These are phyloP conservation scores for Auricularia cornea DNA, from an alignment of 768 basidiomycete genomes.

Conservation along the genomic window DNA sequence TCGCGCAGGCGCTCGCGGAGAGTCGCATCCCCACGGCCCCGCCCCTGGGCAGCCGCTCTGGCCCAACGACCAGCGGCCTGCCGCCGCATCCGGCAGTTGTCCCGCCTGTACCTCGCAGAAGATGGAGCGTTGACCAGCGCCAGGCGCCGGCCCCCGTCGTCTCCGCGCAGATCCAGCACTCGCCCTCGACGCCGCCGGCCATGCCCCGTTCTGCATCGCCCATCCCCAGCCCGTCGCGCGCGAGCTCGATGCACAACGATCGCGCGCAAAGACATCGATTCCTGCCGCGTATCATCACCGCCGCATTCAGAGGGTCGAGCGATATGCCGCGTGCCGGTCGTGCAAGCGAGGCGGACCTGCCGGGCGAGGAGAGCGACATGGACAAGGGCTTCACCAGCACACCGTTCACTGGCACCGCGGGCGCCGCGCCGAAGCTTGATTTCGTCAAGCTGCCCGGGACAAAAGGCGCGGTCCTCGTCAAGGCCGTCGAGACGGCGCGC, in stretches of 20 bases:
- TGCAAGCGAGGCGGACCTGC: neutral
- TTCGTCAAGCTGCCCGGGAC: constrained; percentile 91
- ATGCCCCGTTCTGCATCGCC: constrained; percentile 15
- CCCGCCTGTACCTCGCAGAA: neutral
- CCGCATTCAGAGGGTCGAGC: constrained; percentile 48
- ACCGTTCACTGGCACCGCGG: neutral
- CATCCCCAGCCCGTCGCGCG: neutral
- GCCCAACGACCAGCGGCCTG: constrained; percentile 19
- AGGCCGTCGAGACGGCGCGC: constrained; percentile 82
- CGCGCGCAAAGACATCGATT: constrained; percentile 33
- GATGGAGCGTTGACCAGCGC: neutral
- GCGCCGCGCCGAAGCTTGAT: constrained; percentile 77
- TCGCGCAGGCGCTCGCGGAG: constrained; percentile 68
- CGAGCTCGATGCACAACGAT: constrained; percentile 3
- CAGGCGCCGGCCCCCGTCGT: neutral
- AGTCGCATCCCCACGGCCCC: constrained; percentile 70
- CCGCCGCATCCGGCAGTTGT: neutral
- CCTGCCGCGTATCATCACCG: constrained; percentile 60
- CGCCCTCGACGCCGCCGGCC: constrained; percentile 21
- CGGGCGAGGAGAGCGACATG: neutral
- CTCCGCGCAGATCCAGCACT: neutral
- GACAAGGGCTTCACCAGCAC: neutral
- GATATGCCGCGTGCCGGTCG: neutral
- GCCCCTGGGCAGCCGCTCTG: constrained; percentile 46
- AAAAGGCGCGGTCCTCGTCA: constrained; percentile 73